These are phyloP conservation scores for Massarina eburnea DNA, from an alignment of 2,329 filamentous ascomycete genomes.

Conservation along the genomic window DNA sequence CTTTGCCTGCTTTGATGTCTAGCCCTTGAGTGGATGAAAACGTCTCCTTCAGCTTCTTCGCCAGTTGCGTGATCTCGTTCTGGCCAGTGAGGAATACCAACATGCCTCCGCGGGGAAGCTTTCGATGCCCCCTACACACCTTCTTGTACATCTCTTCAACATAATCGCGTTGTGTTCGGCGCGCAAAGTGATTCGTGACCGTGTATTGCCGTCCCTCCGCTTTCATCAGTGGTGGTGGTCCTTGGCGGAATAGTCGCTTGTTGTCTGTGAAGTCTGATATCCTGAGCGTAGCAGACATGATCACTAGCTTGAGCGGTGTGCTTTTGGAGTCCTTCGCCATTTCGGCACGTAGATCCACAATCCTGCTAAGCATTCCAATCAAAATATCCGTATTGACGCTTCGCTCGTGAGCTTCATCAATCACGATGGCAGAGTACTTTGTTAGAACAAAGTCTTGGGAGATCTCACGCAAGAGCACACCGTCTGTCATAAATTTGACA, in stretches of 20 bases:
- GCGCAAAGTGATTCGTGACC: constrained; percentile 86
- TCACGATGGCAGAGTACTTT: constrained; percentile 91
- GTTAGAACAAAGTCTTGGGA: constrained; percentile 82
- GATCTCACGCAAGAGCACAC: constrained; percentile 89
- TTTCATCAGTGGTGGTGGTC: constrained; percentile 79
- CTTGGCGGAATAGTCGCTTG: constrained; percentile 70
- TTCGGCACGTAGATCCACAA: constrained; percentile 79
- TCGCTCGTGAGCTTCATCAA: constrained; percentile 96
- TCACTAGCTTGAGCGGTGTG: constrained; percentile 83
- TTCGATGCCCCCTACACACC: constrained; percentile 81
- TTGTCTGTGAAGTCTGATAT: constrained; percentile 92
- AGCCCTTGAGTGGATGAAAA: constrained; percentile 56
- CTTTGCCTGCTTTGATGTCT: constrained; percentile 61
- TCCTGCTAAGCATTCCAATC: constrained; percentile 94
- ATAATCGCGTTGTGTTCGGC: constrained; percentile 82
- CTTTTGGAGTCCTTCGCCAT: constrained; percentile 72
- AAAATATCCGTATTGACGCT: constrained; percentile 97
- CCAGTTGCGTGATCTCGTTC: constrained; percentile 84
- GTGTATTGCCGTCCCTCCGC: constrained; percentile 90
- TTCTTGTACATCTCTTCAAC: constrained; percentile 88
- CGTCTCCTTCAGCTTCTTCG: constrained; percentile 73
- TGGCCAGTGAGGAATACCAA: constrained; percentile 94
- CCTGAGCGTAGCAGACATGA: constrained; percentile 95
- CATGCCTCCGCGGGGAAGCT: constrained; percentile 86
- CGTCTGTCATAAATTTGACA: constrained; percentile 99